phyloP scores from a whole-genome alignment of 495 filamentous ascomycete species.

The Aspergillus leporis region DNA sequence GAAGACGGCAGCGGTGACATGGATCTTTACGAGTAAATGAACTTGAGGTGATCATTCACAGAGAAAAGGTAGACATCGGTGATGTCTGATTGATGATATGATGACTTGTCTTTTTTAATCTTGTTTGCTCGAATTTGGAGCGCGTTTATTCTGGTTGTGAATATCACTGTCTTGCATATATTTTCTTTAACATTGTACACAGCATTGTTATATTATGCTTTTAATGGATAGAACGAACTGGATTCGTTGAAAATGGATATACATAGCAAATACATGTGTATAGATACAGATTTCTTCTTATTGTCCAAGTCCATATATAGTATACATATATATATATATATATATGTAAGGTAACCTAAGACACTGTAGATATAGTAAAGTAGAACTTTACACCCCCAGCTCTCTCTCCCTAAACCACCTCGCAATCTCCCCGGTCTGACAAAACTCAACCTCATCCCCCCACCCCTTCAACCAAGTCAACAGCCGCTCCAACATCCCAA shows the following conservation, averaged over 20 bases:
- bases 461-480: slow-evolving; percentile 52
- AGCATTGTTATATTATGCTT: not conserved
- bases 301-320: not conserved
- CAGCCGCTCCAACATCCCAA: slow-evolving; percentile 59
- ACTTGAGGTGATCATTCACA: not conserved
- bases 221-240: not conserved
- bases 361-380: too few relatives aligned
- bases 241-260: not conserved
- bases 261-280: too few relatives aligned
- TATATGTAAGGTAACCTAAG: too few relatives aligned
- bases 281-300: not conserved
- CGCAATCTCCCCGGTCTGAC: slow-evolving; percentile 10
- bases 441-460: slow-evolving; percentile 51
- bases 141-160: not conserved
- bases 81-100: not conserved
- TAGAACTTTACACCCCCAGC: too few relatives aligned
- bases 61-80: not conserved
- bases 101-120: not conserved
- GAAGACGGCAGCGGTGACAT: slow-evolving; percentile 62
- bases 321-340: too few relatives aligned
- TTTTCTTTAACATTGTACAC: not conserved
- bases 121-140: not conserved
- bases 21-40: slow-evolving; percentile 67
- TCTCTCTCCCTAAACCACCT: slow-evolving; percentile 12
- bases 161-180: not conserved